Evolutionary conservation across 352 stramenopile species (phyloP).

Genomic region (Globisporangium carolinianum): DNA sequence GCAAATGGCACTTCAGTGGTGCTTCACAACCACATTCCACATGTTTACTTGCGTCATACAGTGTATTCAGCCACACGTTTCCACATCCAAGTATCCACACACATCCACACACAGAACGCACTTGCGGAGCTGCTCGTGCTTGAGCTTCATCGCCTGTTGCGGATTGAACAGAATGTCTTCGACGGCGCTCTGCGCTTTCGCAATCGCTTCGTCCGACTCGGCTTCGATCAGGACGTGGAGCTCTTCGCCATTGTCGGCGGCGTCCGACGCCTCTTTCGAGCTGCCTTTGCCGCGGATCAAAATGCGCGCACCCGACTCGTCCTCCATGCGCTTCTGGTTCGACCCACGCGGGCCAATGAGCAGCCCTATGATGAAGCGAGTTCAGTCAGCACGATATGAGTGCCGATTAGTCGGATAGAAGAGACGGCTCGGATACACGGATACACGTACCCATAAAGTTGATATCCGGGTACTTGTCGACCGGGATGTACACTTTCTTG

Average conservation of each 20-base stretch:
- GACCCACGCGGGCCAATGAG: constrained; percentile 87
- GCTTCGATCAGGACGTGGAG: constrained; percentile 89
- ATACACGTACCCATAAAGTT: constrained; percentile 84
- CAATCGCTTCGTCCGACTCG: constrained; percentile 85
- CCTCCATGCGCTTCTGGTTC: constrained; percentile 91
- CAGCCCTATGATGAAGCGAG: constrained; percentile 23
- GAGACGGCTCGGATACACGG: too few species aligned
- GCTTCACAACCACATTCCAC: too few species aligned
- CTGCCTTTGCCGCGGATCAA: constrained; percentile 88
- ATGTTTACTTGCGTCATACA: too few species aligned
- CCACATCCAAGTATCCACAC: neutral
- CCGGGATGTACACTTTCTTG: constrained; percentile 90
- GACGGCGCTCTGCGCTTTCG: constrained; percentile 77
- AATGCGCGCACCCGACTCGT: constrained; percentile 87
- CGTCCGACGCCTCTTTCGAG: constrained; percentile 74
- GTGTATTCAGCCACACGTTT: too few species aligned
- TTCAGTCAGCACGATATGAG: too few species aligned
- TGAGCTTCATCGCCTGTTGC: constrained; percentile 85
- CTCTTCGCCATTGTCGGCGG: constrained; percentile 82
- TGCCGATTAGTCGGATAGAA: too few species aligned
- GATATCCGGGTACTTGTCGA: constrained; percentile 89
- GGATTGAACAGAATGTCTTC: constrained; percentile 91
- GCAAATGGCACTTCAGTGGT: too few species aligned
- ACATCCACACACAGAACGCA: constrained; percentile 14
- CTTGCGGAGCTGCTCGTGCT: constrained; percentile 87